A percentile compares a stretch with the other conserved stretches of the same genome.
Evolutionary conservation across 1,139 yeast genomes (phyloP).

Genomic region (Protomyces inouyei): DNA sequence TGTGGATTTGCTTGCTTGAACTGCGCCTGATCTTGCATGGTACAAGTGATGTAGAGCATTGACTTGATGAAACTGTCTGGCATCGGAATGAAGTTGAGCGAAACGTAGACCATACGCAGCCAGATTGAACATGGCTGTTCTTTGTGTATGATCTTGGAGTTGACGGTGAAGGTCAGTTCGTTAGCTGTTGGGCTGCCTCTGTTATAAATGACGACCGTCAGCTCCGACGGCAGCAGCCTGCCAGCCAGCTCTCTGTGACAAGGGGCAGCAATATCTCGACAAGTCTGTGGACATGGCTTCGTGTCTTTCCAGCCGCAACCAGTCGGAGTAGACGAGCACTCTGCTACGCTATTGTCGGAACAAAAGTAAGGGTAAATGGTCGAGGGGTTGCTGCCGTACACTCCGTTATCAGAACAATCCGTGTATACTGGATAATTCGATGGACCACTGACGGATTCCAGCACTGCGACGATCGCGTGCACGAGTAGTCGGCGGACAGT

Average conservation of each 20-base stretch:
- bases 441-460: neutral
- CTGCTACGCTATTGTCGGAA: no score
- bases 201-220: neutral
- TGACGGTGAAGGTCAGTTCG: neutral
- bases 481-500: no score
- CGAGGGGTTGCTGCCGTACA: no score
- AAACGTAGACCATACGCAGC: no score
- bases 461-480: neutral
- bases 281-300: neutral
- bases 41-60: neutral
- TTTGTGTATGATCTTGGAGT: neutral
- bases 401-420: neutral
- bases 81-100: no score
- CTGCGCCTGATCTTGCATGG: neutral
- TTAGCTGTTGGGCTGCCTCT: neutral
- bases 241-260: neutral
- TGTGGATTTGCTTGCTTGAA: no score
- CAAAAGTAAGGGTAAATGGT: no score
- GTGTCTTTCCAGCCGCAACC: neutral
- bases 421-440: neutral
- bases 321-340: neutral
- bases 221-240: neutral
- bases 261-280: neutral
- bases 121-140: no score
- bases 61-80: neutral